Conservation (phyloP, 2,329 filamentous ascomycete genomes). For the Ilyonectria mors-panacis region DNA sequence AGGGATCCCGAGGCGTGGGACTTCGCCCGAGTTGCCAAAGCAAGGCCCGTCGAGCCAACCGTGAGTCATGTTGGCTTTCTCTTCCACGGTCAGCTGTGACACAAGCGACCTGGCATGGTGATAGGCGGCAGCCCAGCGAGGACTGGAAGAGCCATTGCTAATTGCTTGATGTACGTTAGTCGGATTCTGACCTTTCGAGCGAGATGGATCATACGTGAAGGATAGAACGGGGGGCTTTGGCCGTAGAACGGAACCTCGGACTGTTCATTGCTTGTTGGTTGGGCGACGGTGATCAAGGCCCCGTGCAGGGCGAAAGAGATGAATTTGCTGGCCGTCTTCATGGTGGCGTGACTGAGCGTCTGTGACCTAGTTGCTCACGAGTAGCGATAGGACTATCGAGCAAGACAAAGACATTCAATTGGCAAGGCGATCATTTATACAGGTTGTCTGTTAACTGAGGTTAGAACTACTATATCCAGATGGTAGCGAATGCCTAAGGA, state of each 20-base stretch:
- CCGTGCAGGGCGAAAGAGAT: background rate
- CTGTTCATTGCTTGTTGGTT: background rate
- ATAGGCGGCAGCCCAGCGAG: constrained; percentile 8
- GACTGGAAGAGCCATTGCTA: background rate
- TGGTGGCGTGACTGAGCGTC: background rate
- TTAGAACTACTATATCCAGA: no score
- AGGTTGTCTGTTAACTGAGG: no score
- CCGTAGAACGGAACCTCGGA: constrained; percentile 8
- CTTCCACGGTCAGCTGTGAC: constrained; percentile 74
- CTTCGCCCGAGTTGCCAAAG: constrained; percentile 61
- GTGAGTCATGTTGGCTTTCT: constrained; percentile 69
- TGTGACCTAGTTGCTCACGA: background rate
- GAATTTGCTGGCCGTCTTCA: background rate
- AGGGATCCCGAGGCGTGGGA: constrained; percentile 61
- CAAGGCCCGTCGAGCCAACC: constrained; percentile 66
- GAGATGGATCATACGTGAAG: constrained; percentile 6
- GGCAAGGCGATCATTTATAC: background rate
- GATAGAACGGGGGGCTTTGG: constrained; percentile 11
- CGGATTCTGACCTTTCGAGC: no score
- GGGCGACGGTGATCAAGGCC: background rate
- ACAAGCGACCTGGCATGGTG: constrained; percentile 61
- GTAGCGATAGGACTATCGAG: background rate
- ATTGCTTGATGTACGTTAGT: constrained; percentile 2
- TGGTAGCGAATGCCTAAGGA: no score
- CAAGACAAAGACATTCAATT: background rate